Conservation (phyloP, 2,329 filamentous ascomycete genomes). For the Botrytis fabae region DNA sequence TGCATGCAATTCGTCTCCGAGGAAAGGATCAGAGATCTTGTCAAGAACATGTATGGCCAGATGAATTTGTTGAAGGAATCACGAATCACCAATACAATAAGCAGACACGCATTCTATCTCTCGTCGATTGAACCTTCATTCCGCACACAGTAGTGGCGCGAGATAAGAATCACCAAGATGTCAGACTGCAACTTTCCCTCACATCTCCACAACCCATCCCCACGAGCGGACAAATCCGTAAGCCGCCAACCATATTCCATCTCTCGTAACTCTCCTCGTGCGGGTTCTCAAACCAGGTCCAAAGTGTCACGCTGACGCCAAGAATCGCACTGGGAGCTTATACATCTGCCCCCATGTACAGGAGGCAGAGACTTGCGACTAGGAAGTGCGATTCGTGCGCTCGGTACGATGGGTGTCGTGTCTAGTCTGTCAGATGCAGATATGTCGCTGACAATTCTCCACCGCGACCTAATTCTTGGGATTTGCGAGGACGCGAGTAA, state of each 20-base stretch:
- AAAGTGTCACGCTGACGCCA: slow-evolving; percentile 12
- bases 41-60: background rate
- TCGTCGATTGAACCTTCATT: background rate
- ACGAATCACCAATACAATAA: background rate
- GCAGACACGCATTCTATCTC: background rate
- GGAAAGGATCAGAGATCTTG: background rate
- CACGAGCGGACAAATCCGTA: background rate
- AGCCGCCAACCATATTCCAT: background rate
- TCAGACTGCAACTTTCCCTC: background rate
- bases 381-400: background rate
- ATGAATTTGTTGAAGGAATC: background rate
- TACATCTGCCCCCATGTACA: background rate
- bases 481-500: background rate
- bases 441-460: background rate
- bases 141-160: background rate
- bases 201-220: background rate
- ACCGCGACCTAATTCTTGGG: slow-evolving; percentile 6
- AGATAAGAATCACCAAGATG: slow-evolving; percentile 4
- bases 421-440: background rate
- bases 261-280: background rate
- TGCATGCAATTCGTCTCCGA: background rate
- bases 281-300: background rate
- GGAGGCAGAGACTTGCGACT: background rate
- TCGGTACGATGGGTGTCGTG: background rate
- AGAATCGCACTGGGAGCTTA: background rate